Evolutionary conservation across 2,329 filamentous ascomycete genomes (phyloP), one percentile per base, ranked within the genome.

Genomic region (Venturia pyrina): DNA sequence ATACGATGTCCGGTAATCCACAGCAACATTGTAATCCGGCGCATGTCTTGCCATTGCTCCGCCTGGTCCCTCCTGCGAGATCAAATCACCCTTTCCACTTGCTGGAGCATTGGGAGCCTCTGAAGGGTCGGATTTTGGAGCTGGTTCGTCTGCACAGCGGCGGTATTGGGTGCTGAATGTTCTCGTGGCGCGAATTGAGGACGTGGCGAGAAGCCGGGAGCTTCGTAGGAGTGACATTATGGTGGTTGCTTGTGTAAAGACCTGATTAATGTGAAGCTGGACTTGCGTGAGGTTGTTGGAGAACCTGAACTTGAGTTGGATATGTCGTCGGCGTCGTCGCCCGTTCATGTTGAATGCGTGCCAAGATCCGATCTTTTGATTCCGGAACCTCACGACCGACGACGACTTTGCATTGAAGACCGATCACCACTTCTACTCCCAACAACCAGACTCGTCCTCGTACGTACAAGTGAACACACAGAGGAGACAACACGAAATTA

Each of bases 1-100:
- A 75, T 85, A 97, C 93, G 93, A 97, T 70, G 91, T 96, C 69
- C 90, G 90, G 79, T 92, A 93, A 78, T 98, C 93, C 72, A 90
- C 83, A 63, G 87, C 87, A 56, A 88, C 89, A 70, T 84, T 83
- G 76, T 96, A 97, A 75, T 96, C 89, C 68, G 91, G 91, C 72
- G 89, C 83, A 76, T 95, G 90, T 70, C 81, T 82, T 70, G 82
- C 76, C 73, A 81, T 78, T 68, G 60, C 53, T 7, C 28, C 53
- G n/a, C 53, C 53, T 34, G 53, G 53, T 10, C 63, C 50, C 40
- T 65, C 37, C 48, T 57, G 63, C 32, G 37, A 44, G 32, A 59
- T 60, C 34, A 65, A 24, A 40, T 59, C 53, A 5, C 34, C 43
- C 44, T 48, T 28, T 37, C 34, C 62, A 19, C 62, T 50, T 32